Percentiles rank a stretch among this genome's conserved stretches.
Conservation (phyloP, 495 filamentous ascomycete genomes). For the Clohesyomyces aquaticus region DNA sequence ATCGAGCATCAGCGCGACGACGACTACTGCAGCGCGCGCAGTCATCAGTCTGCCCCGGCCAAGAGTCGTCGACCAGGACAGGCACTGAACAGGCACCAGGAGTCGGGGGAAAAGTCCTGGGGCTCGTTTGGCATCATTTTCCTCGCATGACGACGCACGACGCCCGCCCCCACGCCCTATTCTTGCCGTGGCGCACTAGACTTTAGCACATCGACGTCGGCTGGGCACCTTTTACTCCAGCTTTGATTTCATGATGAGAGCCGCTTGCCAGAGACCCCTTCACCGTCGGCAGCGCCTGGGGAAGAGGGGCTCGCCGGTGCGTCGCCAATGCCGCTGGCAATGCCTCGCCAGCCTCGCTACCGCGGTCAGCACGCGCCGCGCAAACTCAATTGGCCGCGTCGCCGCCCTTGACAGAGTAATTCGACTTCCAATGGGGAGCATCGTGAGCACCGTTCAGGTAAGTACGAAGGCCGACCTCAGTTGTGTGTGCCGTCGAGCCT, state of each 20-base stretch:
- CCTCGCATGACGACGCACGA: background rate
- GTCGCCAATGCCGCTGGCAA: no score
- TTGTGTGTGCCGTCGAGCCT: background rate
- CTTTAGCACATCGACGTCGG: no score
- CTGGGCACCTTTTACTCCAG: background rate
- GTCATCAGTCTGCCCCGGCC: constrained; percentile 7
- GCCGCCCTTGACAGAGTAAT: background rate
- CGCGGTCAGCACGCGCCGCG: background rate
- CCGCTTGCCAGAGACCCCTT: no score
- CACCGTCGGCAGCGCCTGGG: background rate
- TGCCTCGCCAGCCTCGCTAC: background rate
- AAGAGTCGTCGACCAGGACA: no score
- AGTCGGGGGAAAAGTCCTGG: background rate
- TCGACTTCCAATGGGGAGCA: background rate
- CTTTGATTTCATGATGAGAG: background rate
- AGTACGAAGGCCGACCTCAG: no score
- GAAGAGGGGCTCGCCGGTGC: background rate
- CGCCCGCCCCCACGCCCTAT: no score
- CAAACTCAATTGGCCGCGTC: constrained; percentile 7
- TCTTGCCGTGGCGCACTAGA: no score
- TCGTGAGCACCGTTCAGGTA: no score
- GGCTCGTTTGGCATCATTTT: background rate
- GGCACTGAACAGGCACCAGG: background rate
- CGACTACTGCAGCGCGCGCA: constrained; percentile 8
- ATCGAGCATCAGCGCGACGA: constrained; percentile 14